Base-by-base conservation (phyloP, 1,284 basidiomycete genomes). In the Exobasidium cylindrosporum region DNA sequence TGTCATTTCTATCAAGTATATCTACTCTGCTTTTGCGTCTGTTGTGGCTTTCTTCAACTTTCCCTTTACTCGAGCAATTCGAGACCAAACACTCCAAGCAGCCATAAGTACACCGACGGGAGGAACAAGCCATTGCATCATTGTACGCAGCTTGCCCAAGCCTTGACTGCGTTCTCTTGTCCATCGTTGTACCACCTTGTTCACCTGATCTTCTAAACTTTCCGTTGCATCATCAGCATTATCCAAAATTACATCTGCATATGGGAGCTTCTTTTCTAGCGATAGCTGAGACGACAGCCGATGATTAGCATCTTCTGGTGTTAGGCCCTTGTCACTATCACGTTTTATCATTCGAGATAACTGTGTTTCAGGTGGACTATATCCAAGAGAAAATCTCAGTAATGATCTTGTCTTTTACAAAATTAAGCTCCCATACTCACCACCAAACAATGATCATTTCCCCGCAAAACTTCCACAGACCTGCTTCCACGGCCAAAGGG, bases 401-500 rank as follows among this genome's bases (percentile, higher is more conserved):
- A 23, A 44, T 23, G 43, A 24, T 46, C 17, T 31, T 17, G 31
- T 23, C 7, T 24, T 14, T 13, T 32, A 35, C 24, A 13, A 13
- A 4, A 35, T 1, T 11, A 21, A 11, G 3, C 24, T 11, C 29
- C 1, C 6, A 14, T 10, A 81, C 87, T 62, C 64, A 92, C 91
- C 89, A 92, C 74, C 91, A 96, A 1, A 97, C 92, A 17, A 98
- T 86, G 2, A 94, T 85, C 10, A 94, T 86, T 69, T 86, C 85
- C 1, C 88, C 92, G 60, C 94, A 90, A 83, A 86, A 90, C 75
- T 86, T 87, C 87, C 90, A 92, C 57, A 97, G 79, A 0, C 89
- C 88, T 0, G 91, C 88, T 80, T 98, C 95, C 61, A 98, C 89
- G 60, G 97, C 83, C 56, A 97, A 81, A n/a, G 95, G 95, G 5